Evolutionary conservation across 306 rosid species (phyloP).

Genomic region (Ormosia semicastrata): DNA sequence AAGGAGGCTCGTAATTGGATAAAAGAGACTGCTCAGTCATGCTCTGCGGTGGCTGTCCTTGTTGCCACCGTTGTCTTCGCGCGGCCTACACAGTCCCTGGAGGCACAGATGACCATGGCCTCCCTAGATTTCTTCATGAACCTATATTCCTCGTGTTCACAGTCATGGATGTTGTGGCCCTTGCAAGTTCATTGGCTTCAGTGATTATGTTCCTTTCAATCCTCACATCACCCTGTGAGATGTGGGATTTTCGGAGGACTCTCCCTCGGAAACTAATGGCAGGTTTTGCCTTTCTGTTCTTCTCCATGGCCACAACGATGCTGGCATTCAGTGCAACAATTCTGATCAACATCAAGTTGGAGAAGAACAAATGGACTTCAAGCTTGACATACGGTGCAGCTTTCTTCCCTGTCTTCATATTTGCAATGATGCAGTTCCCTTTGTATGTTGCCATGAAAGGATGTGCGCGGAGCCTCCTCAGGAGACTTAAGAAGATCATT

Average conservation of each 20-base stretch:
- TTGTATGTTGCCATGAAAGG: conserved; percentile 24
- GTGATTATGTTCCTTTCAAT: conserved; percentile 41
- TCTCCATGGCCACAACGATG: conserved; percentile 48
- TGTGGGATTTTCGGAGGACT: conserved; percentile 40
- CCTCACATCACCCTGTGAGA: conserved; percentile 40
- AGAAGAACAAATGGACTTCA: conserved; percentile 29
- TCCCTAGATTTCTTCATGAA: conserved; percentile 31
- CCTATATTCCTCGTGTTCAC: conserved; percentile 35
- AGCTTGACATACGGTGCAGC: conserved; percentile 32
- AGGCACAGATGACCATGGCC: conserved; percentile 25
- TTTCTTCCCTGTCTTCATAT: conserved; percentile 29
- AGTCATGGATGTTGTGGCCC: conserved; percentile 36
- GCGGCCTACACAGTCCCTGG: conserved; percentile 45
- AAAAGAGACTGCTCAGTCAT: conserved; percentile 47
- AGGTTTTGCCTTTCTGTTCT: conserved; percentile 36
- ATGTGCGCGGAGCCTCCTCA: background rate
- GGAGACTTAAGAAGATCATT: conserved; percentile 20
- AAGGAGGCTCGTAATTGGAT: conserved; percentile 34
- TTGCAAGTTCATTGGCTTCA: conserved; percentile 35
- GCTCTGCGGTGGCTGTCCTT: conserved; percentile 42
- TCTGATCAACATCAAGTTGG: conserved; percentile 27
- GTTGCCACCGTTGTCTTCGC: conserved; percentile 35
- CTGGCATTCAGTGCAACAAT: conserved; percentile 34
- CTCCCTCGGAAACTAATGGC: conserved; percentile 38
- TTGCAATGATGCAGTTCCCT: conserved; percentile 40